Conservation (phyloP, 768 basidiomycete genomes). For the Lactarius tabidus region DNA sequence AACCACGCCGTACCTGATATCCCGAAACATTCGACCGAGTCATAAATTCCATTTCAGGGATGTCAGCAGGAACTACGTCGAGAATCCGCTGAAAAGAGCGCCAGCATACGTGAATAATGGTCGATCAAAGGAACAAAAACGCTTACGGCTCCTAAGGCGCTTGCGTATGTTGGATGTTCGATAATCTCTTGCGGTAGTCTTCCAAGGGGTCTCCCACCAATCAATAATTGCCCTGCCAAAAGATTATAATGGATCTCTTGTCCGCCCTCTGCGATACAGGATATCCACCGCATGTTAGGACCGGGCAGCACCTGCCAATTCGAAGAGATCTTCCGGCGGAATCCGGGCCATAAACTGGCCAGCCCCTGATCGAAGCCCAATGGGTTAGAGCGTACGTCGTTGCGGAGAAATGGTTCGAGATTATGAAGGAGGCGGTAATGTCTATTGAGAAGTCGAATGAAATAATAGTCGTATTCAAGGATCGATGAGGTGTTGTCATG, state of each 20-base stretch:
- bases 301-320: neutral
- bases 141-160: constrained; percentile 1
- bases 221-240: neutral
- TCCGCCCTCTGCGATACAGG: neutral
- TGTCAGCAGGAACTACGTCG: neutral
- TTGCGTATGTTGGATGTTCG: constrained; percentile 2
- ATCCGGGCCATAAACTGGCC: neutral
- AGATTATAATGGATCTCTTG: constrained; percentile 6
- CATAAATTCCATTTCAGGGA: constrained; percentile 6
- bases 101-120: neutral
- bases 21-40: neutral
- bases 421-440: neutral
- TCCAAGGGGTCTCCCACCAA: constrained; percentile 5
- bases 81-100: neutral
- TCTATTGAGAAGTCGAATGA: neutral
- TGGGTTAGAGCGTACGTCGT: neutral
- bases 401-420: neutral
- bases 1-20: constrained; percentile 1
- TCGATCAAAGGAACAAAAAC: no score
- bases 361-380: neutral
- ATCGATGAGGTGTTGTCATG: neutral
- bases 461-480: neutral
- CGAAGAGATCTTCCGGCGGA: neutral
- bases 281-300: constrained; percentile 4
- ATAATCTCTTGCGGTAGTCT: constrained; percentile 5